Percentiles rank a stretch among this genome's conserved stretches.
These are phyloP conservation scores for Paecilomyces dactylethromorphus DNA, from an alignment of 2,329 filamentous ascomycete species.

Conservation along the genomic window DNA sequence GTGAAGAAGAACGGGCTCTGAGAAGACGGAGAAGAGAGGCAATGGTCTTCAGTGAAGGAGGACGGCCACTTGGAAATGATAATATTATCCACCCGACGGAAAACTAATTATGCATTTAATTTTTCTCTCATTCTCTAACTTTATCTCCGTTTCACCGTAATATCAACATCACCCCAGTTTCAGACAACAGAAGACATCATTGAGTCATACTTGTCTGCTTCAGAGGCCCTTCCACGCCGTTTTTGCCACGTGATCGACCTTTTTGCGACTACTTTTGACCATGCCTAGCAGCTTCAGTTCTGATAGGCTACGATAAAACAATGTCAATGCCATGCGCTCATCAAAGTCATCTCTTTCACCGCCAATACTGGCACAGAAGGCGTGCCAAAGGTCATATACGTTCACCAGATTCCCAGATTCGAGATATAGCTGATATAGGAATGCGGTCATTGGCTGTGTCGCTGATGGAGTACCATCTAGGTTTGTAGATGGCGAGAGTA, in stretches of 20 bases:
- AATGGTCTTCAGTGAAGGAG: conserved; percentile 87
- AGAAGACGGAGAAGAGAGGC: conserved; percentile 74
- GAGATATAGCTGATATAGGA: conserved; percentile 57
- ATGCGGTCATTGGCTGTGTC: conserved; percentile 52
- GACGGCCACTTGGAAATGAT: conserved; percentile 61
- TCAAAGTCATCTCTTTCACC: conserved; percentile 24
- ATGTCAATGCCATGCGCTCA: conserved; percentile 47
- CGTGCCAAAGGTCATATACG: conserved; percentile 55
- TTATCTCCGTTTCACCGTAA: background rate
- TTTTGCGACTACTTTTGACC: conserved; percentile 83
- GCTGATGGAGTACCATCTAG: conserved; percentile 34
- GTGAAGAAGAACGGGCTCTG: conserved; percentile 57
- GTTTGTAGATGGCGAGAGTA: conserved; percentile 43
- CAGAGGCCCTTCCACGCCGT: conserved; percentile 64
- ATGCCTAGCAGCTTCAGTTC: conserved; percentile 82
- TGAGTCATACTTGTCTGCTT: background rate
- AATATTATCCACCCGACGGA: conserved; percentile 68
- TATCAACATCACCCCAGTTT: background rate
- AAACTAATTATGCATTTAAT: conserved; percentile 13
- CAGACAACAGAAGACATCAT: background rate
- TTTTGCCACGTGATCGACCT: conserved; percentile 86
- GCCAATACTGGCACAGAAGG: conserved; percentile 50
- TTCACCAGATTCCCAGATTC: conserved; percentile 58
- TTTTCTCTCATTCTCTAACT: background rate
- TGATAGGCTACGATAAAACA: conserved; percentile 79